phyloP scores from a whole-genome alignment of 2,329 filamentous ascomycete genomes.

The Fusarium azukiicola region DNA sequence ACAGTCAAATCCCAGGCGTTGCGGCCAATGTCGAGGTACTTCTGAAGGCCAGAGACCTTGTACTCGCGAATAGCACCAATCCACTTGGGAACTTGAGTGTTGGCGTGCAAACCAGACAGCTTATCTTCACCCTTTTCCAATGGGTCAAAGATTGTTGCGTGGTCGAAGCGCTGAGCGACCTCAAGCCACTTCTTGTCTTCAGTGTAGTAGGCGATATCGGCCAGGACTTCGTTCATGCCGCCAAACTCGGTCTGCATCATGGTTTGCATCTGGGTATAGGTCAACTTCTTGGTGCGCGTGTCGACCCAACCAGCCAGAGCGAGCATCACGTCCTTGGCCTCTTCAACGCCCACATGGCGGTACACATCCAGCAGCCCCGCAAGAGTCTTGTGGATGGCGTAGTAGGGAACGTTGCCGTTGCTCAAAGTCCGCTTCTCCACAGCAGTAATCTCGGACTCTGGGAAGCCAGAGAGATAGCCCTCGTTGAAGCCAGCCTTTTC shows the following conservation, averaged over 20 bases:
- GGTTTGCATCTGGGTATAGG: constrained; percentile 68
- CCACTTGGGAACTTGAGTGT: constrained; percentile 76
- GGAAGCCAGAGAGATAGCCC: constrained; percentile 74
- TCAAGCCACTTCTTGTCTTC: constrained; percentile 69
- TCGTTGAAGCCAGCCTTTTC: constrained; percentile 64
- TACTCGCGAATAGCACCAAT: constrained; percentile 73
- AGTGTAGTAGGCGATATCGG: constrained; percentile 70
- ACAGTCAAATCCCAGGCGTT: constrained; percentile 73
- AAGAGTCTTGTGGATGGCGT: constrained; percentile 76
- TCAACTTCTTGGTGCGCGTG: constrained; percentile 66
- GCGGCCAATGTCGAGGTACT: constrained; percentile 70
- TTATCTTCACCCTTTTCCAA: constrained; percentile 68
- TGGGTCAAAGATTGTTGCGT: constrained; percentile 69
- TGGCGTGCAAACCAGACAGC: constrained; percentile 72
- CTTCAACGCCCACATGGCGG: constrained; percentile 66
- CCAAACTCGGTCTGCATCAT: constrained; percentile 73
- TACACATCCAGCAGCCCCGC: constrained; percentile 74
- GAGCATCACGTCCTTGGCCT: constrained; percentile 67
- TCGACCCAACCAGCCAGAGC: constrained; percentile 72
- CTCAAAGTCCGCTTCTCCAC: constrained; percentile 67
- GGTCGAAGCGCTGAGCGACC: constrained; percentile 72
- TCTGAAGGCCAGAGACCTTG: constrained; percentile 67
- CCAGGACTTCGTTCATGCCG: constrained; percentile 75
- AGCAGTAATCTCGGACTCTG: constrained; percentile 71
- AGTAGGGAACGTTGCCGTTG: constrained; percentile 76